phyloP scores from a whole-genome alignment of 495 filamentous ascomycete species.

The Trichoderma virens region DNA sequence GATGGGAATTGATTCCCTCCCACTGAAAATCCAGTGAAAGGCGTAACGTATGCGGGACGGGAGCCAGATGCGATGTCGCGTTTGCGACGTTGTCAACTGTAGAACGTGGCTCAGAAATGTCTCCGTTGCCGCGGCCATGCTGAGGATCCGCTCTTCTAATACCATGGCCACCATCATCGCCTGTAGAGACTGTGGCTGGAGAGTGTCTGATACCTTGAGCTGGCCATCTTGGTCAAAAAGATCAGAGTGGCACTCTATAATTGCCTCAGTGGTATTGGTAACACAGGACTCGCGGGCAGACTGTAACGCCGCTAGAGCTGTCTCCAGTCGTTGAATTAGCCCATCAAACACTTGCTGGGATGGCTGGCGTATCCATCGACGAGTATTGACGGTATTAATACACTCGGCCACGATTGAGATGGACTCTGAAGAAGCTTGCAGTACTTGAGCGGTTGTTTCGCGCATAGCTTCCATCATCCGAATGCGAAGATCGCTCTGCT shows the following conservation, averaged over 20 bases:
- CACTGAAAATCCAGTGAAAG: not conserved
- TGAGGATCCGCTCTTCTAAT: not conserved
- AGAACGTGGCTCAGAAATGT: not conserved
- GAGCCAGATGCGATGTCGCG: conserved; percentile 3
- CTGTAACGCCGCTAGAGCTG: not conserved
- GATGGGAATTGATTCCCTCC: not conserved
- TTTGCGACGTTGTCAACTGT: not conserved
- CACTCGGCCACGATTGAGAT: not conserved
- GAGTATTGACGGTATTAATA: not conserved
- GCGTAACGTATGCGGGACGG: conserved; percentile 1
- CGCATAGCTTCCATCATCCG: not conserved
- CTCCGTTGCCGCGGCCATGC: not conserved
- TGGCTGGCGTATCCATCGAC: conserved; percentile 6
- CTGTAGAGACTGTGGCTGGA: not conserved
- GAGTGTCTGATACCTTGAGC: not conserved
- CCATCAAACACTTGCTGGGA: not conserved
- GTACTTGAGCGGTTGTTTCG: not conserved
- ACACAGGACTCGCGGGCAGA: not conserved
- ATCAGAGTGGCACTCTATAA: conserved; percentile 1
- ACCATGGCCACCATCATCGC: conserved; percentile 6
- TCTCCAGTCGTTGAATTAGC: not conserved
- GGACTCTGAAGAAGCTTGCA: not conserved
- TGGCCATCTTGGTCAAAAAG: conserved; percentile 2
- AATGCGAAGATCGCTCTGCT: not conserved
- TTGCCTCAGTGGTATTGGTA: not conserved